Evolutionary conservation across 805 yeast genomes (phyloP).

Genomic region (Tetrapisispora pingtungensis): DNA sequence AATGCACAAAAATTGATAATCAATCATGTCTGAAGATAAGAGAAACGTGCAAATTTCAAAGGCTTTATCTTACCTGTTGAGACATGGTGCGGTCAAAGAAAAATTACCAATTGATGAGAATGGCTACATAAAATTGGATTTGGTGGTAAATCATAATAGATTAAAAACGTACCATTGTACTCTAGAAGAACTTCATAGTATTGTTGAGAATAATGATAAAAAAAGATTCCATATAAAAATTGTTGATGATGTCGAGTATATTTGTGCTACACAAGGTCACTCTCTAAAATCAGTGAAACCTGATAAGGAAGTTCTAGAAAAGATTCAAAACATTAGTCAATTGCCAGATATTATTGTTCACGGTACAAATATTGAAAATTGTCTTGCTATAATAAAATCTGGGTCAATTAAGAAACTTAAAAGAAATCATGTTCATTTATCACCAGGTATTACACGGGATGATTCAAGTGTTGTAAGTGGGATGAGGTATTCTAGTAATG

Average conservation of each 20-base stretch:
- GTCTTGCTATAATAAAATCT: slow-evolving; percentile 37
- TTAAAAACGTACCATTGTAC: slow-evolving; percentile 49
- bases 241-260: slow-evolving; percentile 22
- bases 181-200: slow-evolving; percentile 43
- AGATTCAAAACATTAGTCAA: slow-evolving; percentile 29
- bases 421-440: slow-evolving; percentile 81
- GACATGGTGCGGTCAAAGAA: slow-evolving; percentile 80
- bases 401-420: slow-evolving; percentile 60
- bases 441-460: slow-evolving; percentile 43
- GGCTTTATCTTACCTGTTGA: slow-evolving; percentile 59
- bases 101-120: slow-evolving; percentile 48
- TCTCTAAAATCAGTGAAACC: slow-evolving; percentile 39
- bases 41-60: slow-evolving; percentile 57
- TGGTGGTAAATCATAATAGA: slow-evolving; percentile 46
- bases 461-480: slow-evolving; percentile 56
- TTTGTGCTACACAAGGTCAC: slow-evolving; percentile 96
- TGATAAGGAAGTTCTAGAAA: slow-evolving; percentile 35
- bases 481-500: slow-evolving; percentile 45
- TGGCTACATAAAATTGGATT: slow-evolving; percentile 55
- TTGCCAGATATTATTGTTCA: slow-evolving; percentile 57
- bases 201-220: slow-evolving; percentile 61
- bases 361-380: slow-evolving; percentile 55
- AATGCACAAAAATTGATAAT: no score
- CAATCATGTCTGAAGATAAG: slow-evolving; percentile 10
- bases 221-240: slow-evolving; percentile 49